Evolutionary conservation across 2,329 filamentous ascomycete species (phyloP).

Genomic region (Kalmusia sp.): DNA sequence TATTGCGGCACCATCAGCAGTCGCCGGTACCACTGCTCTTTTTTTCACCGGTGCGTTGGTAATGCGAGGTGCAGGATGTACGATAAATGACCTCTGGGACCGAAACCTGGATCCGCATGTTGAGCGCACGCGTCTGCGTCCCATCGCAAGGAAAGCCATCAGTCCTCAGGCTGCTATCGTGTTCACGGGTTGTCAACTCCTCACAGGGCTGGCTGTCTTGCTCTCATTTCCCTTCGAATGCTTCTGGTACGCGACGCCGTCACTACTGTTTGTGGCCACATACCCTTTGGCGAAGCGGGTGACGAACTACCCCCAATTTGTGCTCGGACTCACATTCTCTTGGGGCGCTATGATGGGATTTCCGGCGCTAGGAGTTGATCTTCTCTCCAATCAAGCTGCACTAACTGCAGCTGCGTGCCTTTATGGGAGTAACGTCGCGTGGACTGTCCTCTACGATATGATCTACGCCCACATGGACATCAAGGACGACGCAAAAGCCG

Average conservation of each 20-base stretch:
- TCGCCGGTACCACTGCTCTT: conserved; percentile 69
- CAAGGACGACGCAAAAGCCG: conserved; percentile 82
- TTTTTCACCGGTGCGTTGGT: conserved; percentile 80
- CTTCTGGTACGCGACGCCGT: conserved; percentile 79
- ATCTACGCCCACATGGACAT: conserved; percentile 94
- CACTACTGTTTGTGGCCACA: conserved; percentile 72
- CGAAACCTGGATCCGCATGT: conserved; percentile 85
- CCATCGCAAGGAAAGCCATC: conserved; percentile 80
- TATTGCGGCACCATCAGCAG: conserved; percentile 65
- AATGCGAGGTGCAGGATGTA: conserved; percentile 88
- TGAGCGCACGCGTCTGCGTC: conserved; percentile 75
- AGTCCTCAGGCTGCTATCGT: conserved; percentile 73
- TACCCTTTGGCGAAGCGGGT: conserved; percentile 88
- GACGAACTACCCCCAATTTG: conserved; percentile 85
- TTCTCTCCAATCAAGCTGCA: conserved; percentile 70
- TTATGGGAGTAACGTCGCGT: conserved; percentile 80
- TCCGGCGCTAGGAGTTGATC: conserved; percentile 78
- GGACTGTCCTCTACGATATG: conserved; percentile 91
- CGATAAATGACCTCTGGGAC: conserved; percentile 92
- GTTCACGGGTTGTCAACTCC: conserved; percentile 77
- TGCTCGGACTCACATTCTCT: conserved; percentile 84
- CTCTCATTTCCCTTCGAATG: conserved; percentile 78
- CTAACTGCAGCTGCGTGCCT: conserved; percentile 71
- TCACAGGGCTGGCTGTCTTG: conserved; percentile 75
- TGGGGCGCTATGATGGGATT: conserved; percentile 92